Base-by-base conservation (phyloP, 2,329 filamentous ascomycete genomes). In the Botrytis byssoidea region DNA sequence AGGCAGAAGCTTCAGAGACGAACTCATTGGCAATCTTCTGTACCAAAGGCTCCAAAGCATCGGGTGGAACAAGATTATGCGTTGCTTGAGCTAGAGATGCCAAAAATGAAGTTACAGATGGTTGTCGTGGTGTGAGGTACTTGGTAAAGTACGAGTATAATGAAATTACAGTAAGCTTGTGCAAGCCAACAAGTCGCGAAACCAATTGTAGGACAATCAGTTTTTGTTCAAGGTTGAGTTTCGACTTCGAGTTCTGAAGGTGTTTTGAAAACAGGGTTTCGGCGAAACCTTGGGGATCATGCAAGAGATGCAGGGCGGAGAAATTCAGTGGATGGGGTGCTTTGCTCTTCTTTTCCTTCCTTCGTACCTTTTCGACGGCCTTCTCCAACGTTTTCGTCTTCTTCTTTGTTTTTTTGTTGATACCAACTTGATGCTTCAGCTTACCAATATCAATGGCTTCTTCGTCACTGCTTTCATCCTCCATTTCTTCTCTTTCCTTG, bases 1-100 rank as follows among this genome's bases (percentile, higher is more conserved):
- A 88, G 0, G 96, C 95, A 0, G 95, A 91, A 1, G 94, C 96
- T 84, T 99, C 96, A 0, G 94, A 97, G 2, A 99, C 95, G 80
- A 99, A 99, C 82, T 99, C 96, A 80, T 98, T 98, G 46, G 96
- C 95, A 79, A 99, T 98, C 84, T 98, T 98, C 82, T 94, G 91
- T 3, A 99, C 86, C 7, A 98, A 85, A 0, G 96, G 95, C 82
- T 98, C 95, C 18, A 99, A 86, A 0, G 91, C 92, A 85, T 99
- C 96, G 0, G 95, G 95, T 0, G 96, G 96, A 0, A 99, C 95
- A 55, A 97, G 87, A 76, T 91, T 92, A 82, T 99, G 96, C 12
- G 94, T 94, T 5, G 93, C 93, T 84, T 98, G 96, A 0, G 96
- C 96, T 73, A 98, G 87, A 18, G 92, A 97, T 20, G 96, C 96